Evolutionary conservation across 1,284 basidiomycete species (phyloP), one percentile per base, ranked within the genome.

Genomic region (Golubevia pallescens): DNA sequence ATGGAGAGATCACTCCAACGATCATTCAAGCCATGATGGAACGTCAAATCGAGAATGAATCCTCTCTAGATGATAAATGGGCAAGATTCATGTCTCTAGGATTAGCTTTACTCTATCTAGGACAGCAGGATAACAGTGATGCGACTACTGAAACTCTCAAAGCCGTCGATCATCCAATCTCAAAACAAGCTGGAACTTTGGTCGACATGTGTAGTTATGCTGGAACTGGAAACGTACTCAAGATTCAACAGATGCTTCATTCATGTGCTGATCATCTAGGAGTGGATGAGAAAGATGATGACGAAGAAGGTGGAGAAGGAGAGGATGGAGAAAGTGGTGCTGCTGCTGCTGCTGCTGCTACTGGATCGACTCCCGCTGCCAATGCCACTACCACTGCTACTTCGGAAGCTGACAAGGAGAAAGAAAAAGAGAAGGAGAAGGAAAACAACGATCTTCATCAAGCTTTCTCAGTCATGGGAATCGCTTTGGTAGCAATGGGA

Each of bases 401-500:
- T 42, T 54, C 60, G 48, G 73, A 71, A 32, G 68, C 60, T 2
- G 67, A 68, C 20, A 67, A 62, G 8, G 73, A 73, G 8, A 67
- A 74, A 10, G 79, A 85, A 62, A 75, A 83, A 61, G 85, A 89
- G 71, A 89, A 90, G 71, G 89, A 90, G 8, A 70, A 73, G 53
- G 87, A 89, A 1, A 89, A 89, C 60, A 88, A 93, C 69, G 92
- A 97, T 75, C 92, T 92, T 48, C 94, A 93, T 89, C 94, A 98
- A 86, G 90, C 93, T 0, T 93, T 98, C 75, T 93, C 97, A 13
- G 94, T 97, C 53, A 89, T 99, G 57, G 96, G 94, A 55, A 94
- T 99, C 76, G 93, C 96, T 0, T 87, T 99, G 59, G 93, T 99
- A 54, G 92, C 96, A 1, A 99, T 99, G 95, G 97, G 97, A 53